These are phyloP conservation scores for Saccharum hybrid DNA, from an alignment of 202 grass and related monocot genomes.

Conservation along the genomic window DNA sequence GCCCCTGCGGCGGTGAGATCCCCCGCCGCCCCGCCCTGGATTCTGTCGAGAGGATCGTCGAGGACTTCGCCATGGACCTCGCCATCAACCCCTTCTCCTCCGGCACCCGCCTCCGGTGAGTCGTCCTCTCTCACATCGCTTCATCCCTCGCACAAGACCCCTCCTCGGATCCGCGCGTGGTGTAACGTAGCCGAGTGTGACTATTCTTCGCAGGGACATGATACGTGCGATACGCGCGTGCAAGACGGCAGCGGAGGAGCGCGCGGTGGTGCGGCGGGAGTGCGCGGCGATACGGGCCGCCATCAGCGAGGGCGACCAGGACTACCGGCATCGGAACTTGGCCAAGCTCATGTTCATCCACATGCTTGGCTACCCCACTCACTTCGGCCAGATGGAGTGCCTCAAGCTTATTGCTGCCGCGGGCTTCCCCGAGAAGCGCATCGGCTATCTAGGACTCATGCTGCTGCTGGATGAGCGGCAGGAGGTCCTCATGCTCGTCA, in stretches of 20 bases:
- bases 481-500: slow-evolving; percentile 99
- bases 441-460: slow-evolving; percentile 96
- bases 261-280: slow-evolving; percentile 95
- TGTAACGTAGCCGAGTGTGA: background rate
- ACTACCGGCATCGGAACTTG: slow-evolving; percentile 96
- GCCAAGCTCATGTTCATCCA: slow-evolving; percentile 99
- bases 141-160: background rate
- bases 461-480: slow-evolving; percentile 98
- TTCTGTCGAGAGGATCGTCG: slow-evolving; percentile 50
- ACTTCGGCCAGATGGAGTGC: slow-evolving; percentile 99
- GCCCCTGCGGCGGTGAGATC: slow-evolving; percentile 39
- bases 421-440: slow-evolving; percentile 96
- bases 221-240: slow-evolving; percentile 93
- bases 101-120: slow-evolving; percentile 94
- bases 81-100: slow-evolving; percentile 99
- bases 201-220: slow-evolving; percentile 73
- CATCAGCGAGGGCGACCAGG: slow-evolving; percentile 90
- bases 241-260: slow-evolving; percentile 99
- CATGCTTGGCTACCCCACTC: slow-evolving; percentile 99
- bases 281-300: slow-evolving; percentile 95
- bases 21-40: slow-evolving; percentile 36
- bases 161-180: slow-evolving; percentile 13
- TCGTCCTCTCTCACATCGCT: background rate
- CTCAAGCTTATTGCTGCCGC: slow-evolving; percentile 96
- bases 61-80: slow-evolving; percentile 61